Percentiles rank a stretch among this genome's conserved stretches.
Conservation (phyloP, 2,329 filamentous ascomycete species). For the Xylariaceae sp. region DNA sequence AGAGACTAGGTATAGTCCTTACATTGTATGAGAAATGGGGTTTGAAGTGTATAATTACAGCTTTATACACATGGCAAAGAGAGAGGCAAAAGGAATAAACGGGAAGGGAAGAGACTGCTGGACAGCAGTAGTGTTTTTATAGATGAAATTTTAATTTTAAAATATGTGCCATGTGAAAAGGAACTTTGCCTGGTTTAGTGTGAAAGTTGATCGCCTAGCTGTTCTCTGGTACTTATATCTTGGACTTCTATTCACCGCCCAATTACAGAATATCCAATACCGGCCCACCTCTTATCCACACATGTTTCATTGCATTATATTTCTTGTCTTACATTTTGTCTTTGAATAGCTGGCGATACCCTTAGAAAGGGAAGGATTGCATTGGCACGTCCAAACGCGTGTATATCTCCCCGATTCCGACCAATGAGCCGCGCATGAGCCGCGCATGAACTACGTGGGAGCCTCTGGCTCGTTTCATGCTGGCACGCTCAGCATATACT, state of each 20-base stretch:
- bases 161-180: neutral
- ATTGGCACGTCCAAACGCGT: too few species aligned
- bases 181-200: neutral
- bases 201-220: too few species aligned
- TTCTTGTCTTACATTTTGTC: too few species aligned
- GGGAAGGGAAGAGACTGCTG: neutral
- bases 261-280: neutral
- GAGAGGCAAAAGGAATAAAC: neutral
- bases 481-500: conserved; percentile 9
- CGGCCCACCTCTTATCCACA: neutral
- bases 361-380: too few species aligned
- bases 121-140: neutral
- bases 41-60: neutral
- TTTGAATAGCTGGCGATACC: too few species aligned
- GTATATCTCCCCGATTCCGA: neutral
- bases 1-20: neutral
- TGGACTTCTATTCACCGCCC: neutral
- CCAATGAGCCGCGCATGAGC: conserved; percentile 10
- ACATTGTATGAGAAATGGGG: neutral
- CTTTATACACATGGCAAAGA: neutral
- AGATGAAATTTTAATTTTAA: neutral
- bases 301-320: neutral
- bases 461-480: too few species aligned
- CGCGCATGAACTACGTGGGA: conserved; percentile 18
- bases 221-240: too few species aligned